Evolutionary conservation across 331 rosid genomes (phyloP).

Genomic region (Malus hybrid): DNA sequence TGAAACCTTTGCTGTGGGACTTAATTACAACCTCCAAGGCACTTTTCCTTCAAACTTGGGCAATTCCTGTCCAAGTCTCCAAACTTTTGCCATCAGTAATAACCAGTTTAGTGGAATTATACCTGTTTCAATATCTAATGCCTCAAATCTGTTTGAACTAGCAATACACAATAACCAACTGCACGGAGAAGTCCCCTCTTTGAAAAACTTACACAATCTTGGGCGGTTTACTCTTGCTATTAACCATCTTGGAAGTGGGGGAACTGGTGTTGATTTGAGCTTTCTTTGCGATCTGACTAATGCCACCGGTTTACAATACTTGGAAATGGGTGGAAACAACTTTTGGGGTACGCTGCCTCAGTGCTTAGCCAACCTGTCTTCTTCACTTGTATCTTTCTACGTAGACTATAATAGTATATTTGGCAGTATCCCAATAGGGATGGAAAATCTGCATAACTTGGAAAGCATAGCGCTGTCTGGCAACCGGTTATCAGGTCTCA

Average conservation of each 20-base stretch:
- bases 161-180: rapidly evolving
- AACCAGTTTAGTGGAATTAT: neutral
- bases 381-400: neutral
- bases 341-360: neutral
- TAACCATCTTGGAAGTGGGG: neutral
- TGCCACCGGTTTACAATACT: neutral
- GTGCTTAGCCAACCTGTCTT: neutral
- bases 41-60: neutral
- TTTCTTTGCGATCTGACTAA: no score
- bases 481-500: neutral
- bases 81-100: rapidly evolving
- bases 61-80: neutral
- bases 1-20: neutral
- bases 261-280: neutral
- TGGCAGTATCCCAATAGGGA: neutral
- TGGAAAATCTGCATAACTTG: neutral
- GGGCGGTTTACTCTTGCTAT: rapidly evolving
- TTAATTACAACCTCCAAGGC: neutral
- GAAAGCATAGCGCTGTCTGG: no score
- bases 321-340: neutral
- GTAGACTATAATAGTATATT: no score
- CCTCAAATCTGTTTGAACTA: neutral
- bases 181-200: neutral
- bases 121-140: neutral
- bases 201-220: neutral